A percentile compares a stretch with the other conserved stretches of the same genome.
Conservation (phyloP, 371 early-diverging fungal species). For the Lichtheimia ornata region DNA sequence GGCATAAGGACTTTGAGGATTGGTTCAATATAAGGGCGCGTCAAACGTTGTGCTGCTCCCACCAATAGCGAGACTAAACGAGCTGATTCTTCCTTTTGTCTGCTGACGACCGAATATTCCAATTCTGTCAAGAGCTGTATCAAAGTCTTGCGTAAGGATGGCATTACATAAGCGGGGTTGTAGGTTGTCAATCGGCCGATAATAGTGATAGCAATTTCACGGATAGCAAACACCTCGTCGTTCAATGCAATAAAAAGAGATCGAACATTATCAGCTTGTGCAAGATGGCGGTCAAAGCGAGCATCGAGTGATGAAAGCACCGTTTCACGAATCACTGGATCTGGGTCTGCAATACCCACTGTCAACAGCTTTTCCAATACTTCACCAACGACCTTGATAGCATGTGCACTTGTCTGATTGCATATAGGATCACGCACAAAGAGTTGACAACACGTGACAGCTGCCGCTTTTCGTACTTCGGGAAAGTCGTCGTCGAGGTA, state of each 20-base stretch:
- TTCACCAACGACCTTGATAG: slow-evolving; percentile 87
- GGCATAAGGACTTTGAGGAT: slow-evolving; percentile 85
- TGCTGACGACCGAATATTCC: slow-evolving; percentile 83
- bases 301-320: slow-evolving; percentile 81
- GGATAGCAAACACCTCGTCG: slow-evolving; percentile 91
- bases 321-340: slow-evolving; percentile 78
- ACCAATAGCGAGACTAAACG: slow-evolving; percentile 78
- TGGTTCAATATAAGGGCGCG: slow-evolving; percentile 91
- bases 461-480: slow-evolving; percentile 86
- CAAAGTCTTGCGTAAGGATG: slow-evolving; percentile 84
- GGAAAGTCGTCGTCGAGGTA: slow-evolving; percentile 87
- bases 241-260: slow-evolving; percentile 89
- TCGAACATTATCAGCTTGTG: slow-evolving; percentile 90
- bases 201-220: slow-evolving; percentile 82
- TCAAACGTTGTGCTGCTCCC: slow-evolving; percentile 76
- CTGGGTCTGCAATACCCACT: slow-evolving; percentile 91
- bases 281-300: slow-evolving; percentile 87
- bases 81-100: slow-evolving; percentile 91
- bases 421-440: slow-evolving; percentile 77
- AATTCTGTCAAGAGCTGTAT: slow-evolving; percentile 91
- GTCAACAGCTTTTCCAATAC: slow-evolving; percentile 86
- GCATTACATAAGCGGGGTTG: slow-evolving; percentile 94
- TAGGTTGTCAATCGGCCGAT: slow-evolving; percentile 86
- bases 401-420: slow-evolving; percentile 80
- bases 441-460: slow-evolving; percentile 86